Conservation (phyloP, 345 rosid genomes). For the Pseudoturritis turrita region DNA sequence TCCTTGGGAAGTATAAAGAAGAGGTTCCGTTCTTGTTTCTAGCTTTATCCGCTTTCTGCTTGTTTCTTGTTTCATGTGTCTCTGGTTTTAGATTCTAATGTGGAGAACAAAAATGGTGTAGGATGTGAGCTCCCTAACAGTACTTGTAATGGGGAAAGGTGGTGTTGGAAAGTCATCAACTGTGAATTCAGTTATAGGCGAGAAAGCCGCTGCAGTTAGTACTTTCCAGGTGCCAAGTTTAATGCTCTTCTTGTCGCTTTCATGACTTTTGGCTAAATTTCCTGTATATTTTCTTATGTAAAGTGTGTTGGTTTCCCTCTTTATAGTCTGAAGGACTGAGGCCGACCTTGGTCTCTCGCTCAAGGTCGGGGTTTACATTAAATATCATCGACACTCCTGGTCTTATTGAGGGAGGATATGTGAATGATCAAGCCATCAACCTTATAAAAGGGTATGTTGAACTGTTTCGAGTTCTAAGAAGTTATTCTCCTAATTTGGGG, state of each 20-base stretch:
- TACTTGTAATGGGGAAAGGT: slow-evolving; percentile 90
- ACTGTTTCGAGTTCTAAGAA: not conserved
- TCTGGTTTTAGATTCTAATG: slow-evolving; percentile 1
- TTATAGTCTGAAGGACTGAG: slow-evolving; percentile 60
- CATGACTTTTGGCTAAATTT: not conserved
- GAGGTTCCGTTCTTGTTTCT: slow-evolving; percentile 42
- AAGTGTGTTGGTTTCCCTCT: not conserved
- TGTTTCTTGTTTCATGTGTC: not conserved
- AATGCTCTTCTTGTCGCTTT: not conserved
- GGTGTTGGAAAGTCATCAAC: slow-evolving; percentile 90
- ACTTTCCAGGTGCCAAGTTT: slow-evolving; percentile 58
- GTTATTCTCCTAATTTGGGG: not conserved
- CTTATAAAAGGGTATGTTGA: slow-evolving; percentile 57
- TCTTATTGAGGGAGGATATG: slow-evolving; percentile 83
- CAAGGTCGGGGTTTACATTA: slow-evolving; percentile 67
- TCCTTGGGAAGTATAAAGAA: slow-evolving; percentile 65
- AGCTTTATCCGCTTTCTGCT: not conserved
- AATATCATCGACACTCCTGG: slow-evolving; percentile 84
- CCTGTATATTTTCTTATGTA: not conserved
- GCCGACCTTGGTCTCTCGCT: slow-evolving; percentile 74
- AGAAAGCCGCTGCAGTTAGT: slow-evolving; percentile 63
- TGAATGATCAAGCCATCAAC: slow-evolving; percentile 68
- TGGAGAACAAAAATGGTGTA: slow-evolving; percentile 13
- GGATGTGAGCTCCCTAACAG: slow-evolving; percentile 63
- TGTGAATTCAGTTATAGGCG: slow-evolving; percentile 74